Evolutionary conservation across 1,284 basidiomycete species (phyloP).

Genomic region (Wallemia mellicola): DNA sequence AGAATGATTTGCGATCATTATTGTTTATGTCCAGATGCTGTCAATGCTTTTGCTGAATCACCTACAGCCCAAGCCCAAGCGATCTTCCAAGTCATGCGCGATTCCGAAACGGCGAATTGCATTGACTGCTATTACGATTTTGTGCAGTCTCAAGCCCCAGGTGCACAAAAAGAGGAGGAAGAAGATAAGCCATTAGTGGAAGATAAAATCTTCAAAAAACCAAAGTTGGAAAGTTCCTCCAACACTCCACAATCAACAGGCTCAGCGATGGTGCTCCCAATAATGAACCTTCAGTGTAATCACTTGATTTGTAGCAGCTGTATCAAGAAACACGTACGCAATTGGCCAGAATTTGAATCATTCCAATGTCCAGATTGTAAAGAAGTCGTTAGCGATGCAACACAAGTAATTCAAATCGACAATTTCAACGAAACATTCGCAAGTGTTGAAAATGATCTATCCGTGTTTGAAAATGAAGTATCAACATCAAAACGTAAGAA

Average conservation of each 20-base stretch:
- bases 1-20: conserved; percentile 94
- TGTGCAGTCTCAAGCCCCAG: conserved; percentile 8
- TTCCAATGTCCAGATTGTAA: background rate
- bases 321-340: background rate
- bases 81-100: conserved; percentile 49
- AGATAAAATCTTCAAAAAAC: conserved; percentile 19
- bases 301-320: background rate
- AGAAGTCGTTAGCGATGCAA: background rate
- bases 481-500: background rate
- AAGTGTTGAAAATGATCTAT: background rate
- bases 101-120: conserved; percentile 60
- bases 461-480: background rate
- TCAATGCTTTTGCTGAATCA: conserved; percentile 27
- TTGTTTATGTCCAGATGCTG: conserved; percentile 29
- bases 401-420: background rate
- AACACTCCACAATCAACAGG: background rate
- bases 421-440: background rate
- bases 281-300: background rate
- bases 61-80: conserved; percentile 34
- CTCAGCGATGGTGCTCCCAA: background rate
- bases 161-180: conserved; percentile 30
- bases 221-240: background rate
- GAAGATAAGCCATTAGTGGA: conserved; percentile 28
- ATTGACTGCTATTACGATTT: conserved; percentile 50
- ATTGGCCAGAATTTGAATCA: background rate